These are phyloP conservation scores for Gentiana macrophylla DNA, from an alignment of 257 asterid genomes.

Conservation along the genomic window DNA sequence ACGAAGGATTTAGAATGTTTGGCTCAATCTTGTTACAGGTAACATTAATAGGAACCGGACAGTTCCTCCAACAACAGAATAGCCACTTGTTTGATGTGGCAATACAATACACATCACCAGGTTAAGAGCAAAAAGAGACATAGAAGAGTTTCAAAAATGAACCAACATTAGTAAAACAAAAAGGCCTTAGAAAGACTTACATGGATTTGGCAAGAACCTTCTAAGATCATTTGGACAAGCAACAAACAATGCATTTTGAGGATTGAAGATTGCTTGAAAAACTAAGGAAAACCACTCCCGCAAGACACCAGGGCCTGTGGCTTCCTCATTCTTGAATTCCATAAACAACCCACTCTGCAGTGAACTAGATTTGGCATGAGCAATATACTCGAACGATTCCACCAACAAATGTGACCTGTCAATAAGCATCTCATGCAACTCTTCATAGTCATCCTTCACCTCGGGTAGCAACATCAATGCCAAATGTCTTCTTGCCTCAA, in stretches of 20 bases:
- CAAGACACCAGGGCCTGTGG: conserved; percentile 97
- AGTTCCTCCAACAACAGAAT: too few relatives aligned
- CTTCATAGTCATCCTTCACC: conserved; percentile 76
- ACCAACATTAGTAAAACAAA: too few relatives aligned
- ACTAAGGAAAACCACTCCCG: conserved; percentile 96
- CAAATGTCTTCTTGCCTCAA: conserved; percentile 78
- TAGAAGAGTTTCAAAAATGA: too few relatives aligned
- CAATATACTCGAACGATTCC: conserved; percentile 75
- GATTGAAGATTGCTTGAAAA: conserved; percentile 81
- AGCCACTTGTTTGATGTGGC: too few relatives aligned
- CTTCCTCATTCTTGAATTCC: conserved; percentile 98
- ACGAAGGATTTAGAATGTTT: too few relatives aligned
- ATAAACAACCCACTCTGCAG: conserved; percentile 77
- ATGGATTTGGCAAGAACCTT: conserved; percentile 97
- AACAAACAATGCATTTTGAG: conserved; percentile 81
- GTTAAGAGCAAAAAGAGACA: too few relatives aligned
- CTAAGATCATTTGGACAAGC: conserved; percentile 92
- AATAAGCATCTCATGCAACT: conserved; percentile 88
- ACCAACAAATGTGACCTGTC: conserved; percentile 75
- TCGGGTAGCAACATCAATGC: conserved; percentile 79
- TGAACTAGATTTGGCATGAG: conserved; percentile 43
- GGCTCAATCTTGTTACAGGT: too few relatives aligned
- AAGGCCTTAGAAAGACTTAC: conserved; percentile 22
- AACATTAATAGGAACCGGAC: too few relatives aligned
- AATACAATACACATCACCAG: too few relatives aligned